These are phyloP conservation scores for Komagataella phaffii DNA, from an alignment of 805 yeast genomes.

Conservation along the genomic window DNA sequence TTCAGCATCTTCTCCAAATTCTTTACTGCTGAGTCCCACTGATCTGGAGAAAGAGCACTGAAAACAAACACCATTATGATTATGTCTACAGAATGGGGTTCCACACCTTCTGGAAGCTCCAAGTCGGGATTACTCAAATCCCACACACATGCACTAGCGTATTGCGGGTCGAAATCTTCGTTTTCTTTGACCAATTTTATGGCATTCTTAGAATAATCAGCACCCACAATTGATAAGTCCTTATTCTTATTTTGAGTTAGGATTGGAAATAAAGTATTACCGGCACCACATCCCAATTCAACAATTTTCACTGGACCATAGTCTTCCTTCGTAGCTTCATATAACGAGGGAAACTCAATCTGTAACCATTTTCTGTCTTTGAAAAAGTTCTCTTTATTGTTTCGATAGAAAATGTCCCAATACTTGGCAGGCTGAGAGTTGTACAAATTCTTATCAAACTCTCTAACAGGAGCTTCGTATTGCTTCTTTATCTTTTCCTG, in stretches of 20 bases:
- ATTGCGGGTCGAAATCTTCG: conserved; percentile 41
- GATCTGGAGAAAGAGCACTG: conserved; percentile 82
- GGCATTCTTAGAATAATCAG: conserved; percentile 83
- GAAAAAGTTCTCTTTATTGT: conserved; percentile 87
- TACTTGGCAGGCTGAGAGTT: conserved; percentile 82
- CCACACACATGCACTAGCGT: conserved; percentile 86
- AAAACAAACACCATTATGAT: conserved; percentile 94
- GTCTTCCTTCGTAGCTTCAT: conserved; percentile 61
- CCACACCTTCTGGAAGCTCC: conserved; percentile 70
- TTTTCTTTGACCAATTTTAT: conserved; percentile 69
- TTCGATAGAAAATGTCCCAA: conserved; percentile 90
- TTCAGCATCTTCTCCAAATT: conserved; percentile 65
- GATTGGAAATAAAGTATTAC: conserved; percentile 91
- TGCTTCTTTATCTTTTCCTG: conserved; percentile 63
- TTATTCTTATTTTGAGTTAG: conserved; percentile 72
- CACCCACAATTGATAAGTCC: conserved; percentile 63
- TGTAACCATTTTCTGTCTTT: conserved; percentile 95
- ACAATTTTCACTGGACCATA: conserved; percentile 62
- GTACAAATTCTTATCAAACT: conserved; percentile 66
- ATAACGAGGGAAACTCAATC: conserved; percentile 82
- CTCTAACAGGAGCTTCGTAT: conserved; percentile 72
- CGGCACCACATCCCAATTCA: conserved; percentile 98
- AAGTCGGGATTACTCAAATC: conserved; percentile 75
- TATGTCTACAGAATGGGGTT: conserved; percentile 72
- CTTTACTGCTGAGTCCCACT: conserved; percentile 72